Base-by-base conservation (phyloP, 1,139 yeast species). In the Saccharomycopsis hybrid region DNA sequence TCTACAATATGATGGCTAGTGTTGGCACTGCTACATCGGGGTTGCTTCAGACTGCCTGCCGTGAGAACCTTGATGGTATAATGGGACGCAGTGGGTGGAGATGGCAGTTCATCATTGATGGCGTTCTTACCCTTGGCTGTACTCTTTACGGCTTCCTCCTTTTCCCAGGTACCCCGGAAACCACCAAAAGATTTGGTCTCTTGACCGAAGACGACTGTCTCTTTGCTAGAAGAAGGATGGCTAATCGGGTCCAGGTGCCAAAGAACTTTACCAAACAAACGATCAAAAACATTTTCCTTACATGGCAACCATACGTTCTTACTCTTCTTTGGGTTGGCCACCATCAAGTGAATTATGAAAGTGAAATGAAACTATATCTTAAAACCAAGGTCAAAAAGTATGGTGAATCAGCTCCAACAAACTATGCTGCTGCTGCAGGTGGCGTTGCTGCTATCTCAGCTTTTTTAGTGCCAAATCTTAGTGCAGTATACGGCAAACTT, bases 51-150 rank as follows among this genome's bases (percentile, higher is more conserved):
- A 77, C 83, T 18, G 77, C 81, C 4, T 76, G 81, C 46, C 77
- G 69, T 58, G 65, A 74, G 45, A 58, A 64, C 28, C 59, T 80
- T 58, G 67, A 71, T 50, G 79, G 78, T 29, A 63, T 62, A 3
- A 63, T 63, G 50, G 83, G 85, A 1, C 65, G 77, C 35, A 72
- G 66, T 33, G 80, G 85, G 8, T 83, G 89, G 89, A 74, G 81
- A 65, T 83, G 89, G 88, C 77, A 80, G 65, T 83, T 80, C 60
- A 75, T 84, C 53, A 73, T 83, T 56, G 88, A 83, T 63, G 85
- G 83, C 5, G 63, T 78, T 44, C 70, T 82, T 40, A 77, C 88
- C 2, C 59, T 82, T 35, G 76, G 69, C 2, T 78, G 84, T 49
- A 88, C 85, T 11, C 30, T 83, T 28, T 63, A 78, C 54, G 90